phyloP scores from a whole-genome alignment of 176 grass and related monocot species.

The Carex pumila region DNA sequence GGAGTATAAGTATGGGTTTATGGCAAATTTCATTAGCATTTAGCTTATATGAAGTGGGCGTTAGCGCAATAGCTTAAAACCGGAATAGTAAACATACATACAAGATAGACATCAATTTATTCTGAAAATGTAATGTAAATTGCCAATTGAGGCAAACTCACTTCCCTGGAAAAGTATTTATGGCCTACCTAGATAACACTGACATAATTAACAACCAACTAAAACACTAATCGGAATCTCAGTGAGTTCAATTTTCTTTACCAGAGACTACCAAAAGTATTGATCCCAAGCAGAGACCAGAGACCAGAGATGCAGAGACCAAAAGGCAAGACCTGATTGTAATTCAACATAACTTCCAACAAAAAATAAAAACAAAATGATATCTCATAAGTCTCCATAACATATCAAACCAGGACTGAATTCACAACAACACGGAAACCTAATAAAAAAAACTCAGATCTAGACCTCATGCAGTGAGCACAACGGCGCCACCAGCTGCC shows the following conservation, averaged over 20 bases:
- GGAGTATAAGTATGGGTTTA: no score
- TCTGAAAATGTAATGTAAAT: no score
- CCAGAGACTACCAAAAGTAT: neutral
- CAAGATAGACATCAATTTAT: no score
- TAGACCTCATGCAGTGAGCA: constrained; percentile 29
- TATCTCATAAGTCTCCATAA: neutral
- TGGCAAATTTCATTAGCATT: no score
- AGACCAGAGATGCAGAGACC: neutral
- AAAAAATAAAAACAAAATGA: neutral
- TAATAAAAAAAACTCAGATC: neutral
- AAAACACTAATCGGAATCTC: no score
- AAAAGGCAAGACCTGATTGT: neutral
- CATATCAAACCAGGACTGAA: neutral
- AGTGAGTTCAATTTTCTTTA: neutral
- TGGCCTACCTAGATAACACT: no score
- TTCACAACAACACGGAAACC: neutral
- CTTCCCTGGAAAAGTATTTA: no score
- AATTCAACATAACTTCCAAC: neutral
- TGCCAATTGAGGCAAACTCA: no score
- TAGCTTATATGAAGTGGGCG: no score
- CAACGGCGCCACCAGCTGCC: constrained; percentile 29
- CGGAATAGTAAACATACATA: no score
- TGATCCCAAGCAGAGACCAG: neutral
- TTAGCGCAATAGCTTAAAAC: no score
- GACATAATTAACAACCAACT: no score